These are phyloP conservation scores for Fistulifera pelliculosa DNA, from an alignment of 108 stramenopile species.

Conservation along the genomic window DNA sequence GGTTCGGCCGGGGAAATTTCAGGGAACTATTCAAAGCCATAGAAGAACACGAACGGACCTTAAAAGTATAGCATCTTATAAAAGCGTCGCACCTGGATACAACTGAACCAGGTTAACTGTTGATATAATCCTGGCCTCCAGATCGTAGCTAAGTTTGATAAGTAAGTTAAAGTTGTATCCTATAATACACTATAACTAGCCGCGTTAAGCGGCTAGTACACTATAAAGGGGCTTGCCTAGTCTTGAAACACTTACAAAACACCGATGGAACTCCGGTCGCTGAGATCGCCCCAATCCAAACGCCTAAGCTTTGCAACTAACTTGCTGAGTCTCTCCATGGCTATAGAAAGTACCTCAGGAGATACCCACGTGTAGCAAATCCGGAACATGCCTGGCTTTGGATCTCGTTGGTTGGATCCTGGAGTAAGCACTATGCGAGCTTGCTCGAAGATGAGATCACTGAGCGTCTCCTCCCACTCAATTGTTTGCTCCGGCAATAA, in stretches of 20 bases:
- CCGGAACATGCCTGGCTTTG: slow-evolving; percentile 79
- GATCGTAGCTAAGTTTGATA: no score
- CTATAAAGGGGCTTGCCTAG: no score
- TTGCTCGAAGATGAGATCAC: slow-evolving; percentile 45
- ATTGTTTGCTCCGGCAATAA: slow-evolving; percentile 54
- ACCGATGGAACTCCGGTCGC: slow-evolving; percentile 37
- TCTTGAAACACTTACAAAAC: slow-evolving; percentile 15
- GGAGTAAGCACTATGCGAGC: slow-evolving; percentile 80
- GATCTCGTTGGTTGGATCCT: slow-evolving; percentile 60
- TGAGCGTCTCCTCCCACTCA: slow-evolving; percentile 65
- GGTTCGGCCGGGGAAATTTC: slow-evolving; percentile 89
- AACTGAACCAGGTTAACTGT: no score
- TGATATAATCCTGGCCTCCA: no score
- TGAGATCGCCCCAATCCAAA: slow-evolving; percentile 67
- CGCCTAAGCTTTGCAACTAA: slow-evolving; percentile 61
- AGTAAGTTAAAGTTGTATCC: no score
- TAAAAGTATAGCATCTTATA: slow-evolving; percentile 26
- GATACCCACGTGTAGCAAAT: slow-evolving; percentile 79
- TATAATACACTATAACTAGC: no score
- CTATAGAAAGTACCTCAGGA: slow-evolving; percentile 61
- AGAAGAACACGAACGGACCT: slow-evolving; percentile 70
- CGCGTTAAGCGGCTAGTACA: no score
- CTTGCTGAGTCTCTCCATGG: slow-evolving; percentile 70
- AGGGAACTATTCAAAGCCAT: slow-evolving; percentile 82
- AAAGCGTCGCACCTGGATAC: background rate